Percentiles rank a stretch among this genome's conserved stretches.
phyloP scores from a whole-genome alignment of 2,329 filamentous ascomycete genomes.

The Apiospora phragmitis region DNA sequence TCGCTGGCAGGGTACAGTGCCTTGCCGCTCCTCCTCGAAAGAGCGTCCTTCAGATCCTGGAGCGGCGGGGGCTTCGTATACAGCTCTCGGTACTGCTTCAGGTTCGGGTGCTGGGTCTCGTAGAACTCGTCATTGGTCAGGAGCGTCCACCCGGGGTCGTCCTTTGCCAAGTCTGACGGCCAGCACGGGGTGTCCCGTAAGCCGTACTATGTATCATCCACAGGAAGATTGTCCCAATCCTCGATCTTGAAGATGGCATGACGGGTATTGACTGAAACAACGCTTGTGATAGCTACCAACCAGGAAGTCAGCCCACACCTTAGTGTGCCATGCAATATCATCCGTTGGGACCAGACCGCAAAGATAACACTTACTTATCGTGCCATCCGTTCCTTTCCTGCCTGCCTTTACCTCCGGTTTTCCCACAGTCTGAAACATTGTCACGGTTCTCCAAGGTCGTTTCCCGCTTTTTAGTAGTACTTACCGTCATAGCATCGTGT shows the following conservation, averaged over 20 bases:
- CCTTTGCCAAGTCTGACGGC: neutral
- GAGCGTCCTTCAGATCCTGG: neutral
- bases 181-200: constrained; percentile 7
- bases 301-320: too few species aligned
- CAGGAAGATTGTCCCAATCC: neutral
- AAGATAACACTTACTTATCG: neutral
- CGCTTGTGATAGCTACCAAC: neutral
- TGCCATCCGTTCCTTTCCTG: neutral
- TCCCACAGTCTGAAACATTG: neutral
- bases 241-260: neutral
- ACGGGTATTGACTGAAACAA: neutral
- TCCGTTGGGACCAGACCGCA: too few species aligned
- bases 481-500: neutral
- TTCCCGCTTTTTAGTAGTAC: neutral
- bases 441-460: neutral
- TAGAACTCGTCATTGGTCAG: constrained; percentile 13
- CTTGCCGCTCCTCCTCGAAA: neutral
- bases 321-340: too few species aligned
- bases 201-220: constrained; percentile 3
- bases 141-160: constrained; percentile 9
- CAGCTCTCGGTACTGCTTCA: neutral
- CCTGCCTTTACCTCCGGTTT: neutral
- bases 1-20: neutral
- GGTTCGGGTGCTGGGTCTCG: neutral
- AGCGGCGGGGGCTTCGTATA: neutral